Evolutionary conservation across 306 rosid genomes (phyloP).

Genomic region (Hylodesmum podocarpum): DNA sequence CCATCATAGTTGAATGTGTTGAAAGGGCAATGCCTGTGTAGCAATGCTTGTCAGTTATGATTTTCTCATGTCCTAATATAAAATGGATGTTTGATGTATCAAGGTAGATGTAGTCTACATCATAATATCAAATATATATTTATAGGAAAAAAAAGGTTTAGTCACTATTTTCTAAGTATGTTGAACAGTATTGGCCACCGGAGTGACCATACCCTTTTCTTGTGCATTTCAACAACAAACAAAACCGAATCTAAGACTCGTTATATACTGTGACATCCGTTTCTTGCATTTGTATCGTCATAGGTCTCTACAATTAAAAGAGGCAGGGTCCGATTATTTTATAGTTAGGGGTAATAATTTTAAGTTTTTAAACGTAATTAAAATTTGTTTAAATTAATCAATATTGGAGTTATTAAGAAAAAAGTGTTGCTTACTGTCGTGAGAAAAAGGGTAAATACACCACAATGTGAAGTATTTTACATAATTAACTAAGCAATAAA

Average conservation of each 20-base stretch:
- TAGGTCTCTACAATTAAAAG: background rate
- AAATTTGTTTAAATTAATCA: no score
- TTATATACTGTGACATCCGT: background rate
- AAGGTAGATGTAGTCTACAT: slow-evolving; percentile 45
- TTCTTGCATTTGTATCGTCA: background rate
- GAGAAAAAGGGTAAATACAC: no score
- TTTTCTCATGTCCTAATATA: slow-evolving; percentile 41
- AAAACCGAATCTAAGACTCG: background rate
- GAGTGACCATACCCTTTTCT: slow-evolving; percentile 21
- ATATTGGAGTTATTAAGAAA: no score
- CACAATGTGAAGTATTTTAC: no score
- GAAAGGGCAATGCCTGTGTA: slow-evolving; percentile 49
- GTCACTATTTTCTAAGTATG: background rate
- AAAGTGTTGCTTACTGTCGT: no score
- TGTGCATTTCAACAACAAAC: background rate
- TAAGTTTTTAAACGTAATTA: background rate
- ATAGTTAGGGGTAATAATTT: background rate
- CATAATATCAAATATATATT: slow-evolving; percentile 37
- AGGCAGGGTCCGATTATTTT: no score
- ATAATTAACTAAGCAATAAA: no score
- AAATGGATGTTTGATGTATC: slow-evolving; percentile 54
- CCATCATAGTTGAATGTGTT: slow-evolving; percentile 43
- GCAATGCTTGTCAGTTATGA: slow-evolving; percentile 52
- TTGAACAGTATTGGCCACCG: slow-evolving; percentile 18
- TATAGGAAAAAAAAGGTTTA: slow-evolving; percentile 24